Percentiles rank a stretch among this genome's conserved stretches.
Conservation (phyloP, 768 basidiomycete genomes). For the Gymnopilus dilepis region DNA sequence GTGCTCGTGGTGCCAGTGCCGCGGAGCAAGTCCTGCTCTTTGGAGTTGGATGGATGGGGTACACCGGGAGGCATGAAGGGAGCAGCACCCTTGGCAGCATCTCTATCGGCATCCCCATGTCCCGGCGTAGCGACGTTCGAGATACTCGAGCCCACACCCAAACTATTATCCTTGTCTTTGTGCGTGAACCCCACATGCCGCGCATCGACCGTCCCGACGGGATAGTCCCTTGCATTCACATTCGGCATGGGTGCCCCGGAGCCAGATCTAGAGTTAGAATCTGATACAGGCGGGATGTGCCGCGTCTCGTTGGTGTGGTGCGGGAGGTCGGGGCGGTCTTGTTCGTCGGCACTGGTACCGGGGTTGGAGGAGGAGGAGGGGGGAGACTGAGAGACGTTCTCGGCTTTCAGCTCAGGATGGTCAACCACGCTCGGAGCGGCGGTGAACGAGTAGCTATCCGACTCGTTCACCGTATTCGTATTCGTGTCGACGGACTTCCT, state of each 20-base stretch:
- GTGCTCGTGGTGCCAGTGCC: no score
- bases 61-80: neutral
- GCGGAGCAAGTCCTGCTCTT: no score
- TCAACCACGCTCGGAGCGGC: neutral
- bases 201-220: neutral
- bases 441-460: slow-evolving; percentile 1
- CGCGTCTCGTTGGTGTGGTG: slow-evolving; percentile 10
- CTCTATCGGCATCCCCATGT: neutral
- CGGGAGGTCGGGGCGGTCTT: slow-evolving; percentile 2
- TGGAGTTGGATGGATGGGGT: neutral
- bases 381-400: no score
- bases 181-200: neutral
- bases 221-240: neutral
- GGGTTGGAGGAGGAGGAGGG: neutral
- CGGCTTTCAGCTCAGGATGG: neutral
- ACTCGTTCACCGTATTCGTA: neutral
- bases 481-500: no score
- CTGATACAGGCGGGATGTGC: slow-evolving; percentile 4
- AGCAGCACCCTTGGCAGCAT: neutral
- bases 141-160: no score
- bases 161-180: no score
- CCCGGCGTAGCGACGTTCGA: slow-evolving; percentile 9
- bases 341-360: neutral
- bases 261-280: neutral
- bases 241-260: neutral